These are phyloP conservation scores for Diophrys appendiculata DNA, from an alignment of 73 alveolate species.

Conservation along the genomic window DNA sequence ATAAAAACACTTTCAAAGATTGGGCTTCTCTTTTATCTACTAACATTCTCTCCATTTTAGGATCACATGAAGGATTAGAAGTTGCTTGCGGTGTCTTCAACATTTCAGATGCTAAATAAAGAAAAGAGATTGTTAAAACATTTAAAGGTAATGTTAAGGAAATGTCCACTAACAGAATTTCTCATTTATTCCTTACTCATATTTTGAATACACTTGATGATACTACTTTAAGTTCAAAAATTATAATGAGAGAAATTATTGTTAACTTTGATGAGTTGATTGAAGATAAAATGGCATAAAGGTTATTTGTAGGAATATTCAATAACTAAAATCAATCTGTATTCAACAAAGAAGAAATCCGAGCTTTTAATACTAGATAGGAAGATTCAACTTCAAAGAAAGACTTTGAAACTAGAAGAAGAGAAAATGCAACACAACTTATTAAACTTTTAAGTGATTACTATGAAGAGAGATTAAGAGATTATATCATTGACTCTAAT, in stretches of 20 bases:
- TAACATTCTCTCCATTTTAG: constrained; percentile 69
- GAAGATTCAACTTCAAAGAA: constrained; percentile 48
- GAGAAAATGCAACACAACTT: constrained; percentile 22
- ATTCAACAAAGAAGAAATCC: constrained; percentile 35
- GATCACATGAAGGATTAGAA: constrained; percentile 77
- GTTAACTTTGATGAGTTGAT: constrained; percentile 68
- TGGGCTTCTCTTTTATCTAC: constrained; percentile 70
- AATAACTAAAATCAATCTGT: constrained; percentile 12
- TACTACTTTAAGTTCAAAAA: constrained; percentile 76
- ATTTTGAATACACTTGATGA: constrained; percentile 80
- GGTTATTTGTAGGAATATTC: constrained; percentile 59
- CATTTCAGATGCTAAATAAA: constrained; percentile 75
- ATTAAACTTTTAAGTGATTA: constrained; percentile 19
- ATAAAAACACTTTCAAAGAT: constrained; percentile 70
- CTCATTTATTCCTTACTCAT: constrained; percentile 70
- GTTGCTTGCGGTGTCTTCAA: constrained; percentile 81
- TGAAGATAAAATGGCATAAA: constrained; percentile 68
- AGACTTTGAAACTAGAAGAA: constrained; percentile 40
- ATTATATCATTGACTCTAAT: constrained; percentile 17
- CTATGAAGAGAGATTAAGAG: constrained; percentile 38
- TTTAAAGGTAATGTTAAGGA: constrained; percentile 72
- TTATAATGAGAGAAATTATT: constrained; percentile 68
- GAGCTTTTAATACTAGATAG: constrained; percentile 28
- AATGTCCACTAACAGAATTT: constrained; percentile 68
- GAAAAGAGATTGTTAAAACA: constrained; percentile 79